Evolutionary conservation across 768 basidiomycete genomes (phyloP), one percentile per base, ranked within the genome.

Genomic region (Mycena floridula): DNA sequence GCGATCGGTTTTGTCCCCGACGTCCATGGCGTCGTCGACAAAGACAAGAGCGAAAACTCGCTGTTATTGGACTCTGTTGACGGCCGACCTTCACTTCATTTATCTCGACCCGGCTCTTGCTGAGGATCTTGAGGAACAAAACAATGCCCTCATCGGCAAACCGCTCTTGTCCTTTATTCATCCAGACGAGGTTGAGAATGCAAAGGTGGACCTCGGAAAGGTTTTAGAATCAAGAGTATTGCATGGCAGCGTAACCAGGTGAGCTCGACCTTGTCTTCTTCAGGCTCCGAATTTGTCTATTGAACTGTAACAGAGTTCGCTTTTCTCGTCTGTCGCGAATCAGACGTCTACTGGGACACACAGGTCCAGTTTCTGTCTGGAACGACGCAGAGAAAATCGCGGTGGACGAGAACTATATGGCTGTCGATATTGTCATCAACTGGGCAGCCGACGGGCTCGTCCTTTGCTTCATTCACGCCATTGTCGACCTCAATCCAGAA

Each of bases 341-440:
- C 47, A 84, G 87, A 47, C 77, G 80, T 48, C 59, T 74, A 43
- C 74, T 92, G n/a, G 89, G 88, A 35, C 74, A 82, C 62, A 61
- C 70, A 16, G 84, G 79, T 0, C 73, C 78, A 11, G 57, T 59
- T 30, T 62, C 69, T 18, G 59, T 69, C 6, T 89, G 82, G 77
- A 59, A 64, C 25, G 82, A 84, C 48, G 81, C 73, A 6, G 81
- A 87, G 52, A 85, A 83, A 63, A 72, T 84, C 50, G 70, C 77
- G 9, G 55, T 81, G 15, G 87, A 92, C 68, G 63, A 67, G 23
- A 68, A 89, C 58, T 92, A 90, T 62, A 83, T 91, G 79, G 82
- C 82, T 5, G 84, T 88, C 48, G 89, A 93, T 64, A 81, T 93
- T 56, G 89, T 91, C 55, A 85, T 90, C 58, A 93, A 90, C 63